Evolutionary conservation across 2,329 filamentous ascomycete genomes (phyloP).

Genomic region (Phyllosticta paracitricarpa): DNA sequence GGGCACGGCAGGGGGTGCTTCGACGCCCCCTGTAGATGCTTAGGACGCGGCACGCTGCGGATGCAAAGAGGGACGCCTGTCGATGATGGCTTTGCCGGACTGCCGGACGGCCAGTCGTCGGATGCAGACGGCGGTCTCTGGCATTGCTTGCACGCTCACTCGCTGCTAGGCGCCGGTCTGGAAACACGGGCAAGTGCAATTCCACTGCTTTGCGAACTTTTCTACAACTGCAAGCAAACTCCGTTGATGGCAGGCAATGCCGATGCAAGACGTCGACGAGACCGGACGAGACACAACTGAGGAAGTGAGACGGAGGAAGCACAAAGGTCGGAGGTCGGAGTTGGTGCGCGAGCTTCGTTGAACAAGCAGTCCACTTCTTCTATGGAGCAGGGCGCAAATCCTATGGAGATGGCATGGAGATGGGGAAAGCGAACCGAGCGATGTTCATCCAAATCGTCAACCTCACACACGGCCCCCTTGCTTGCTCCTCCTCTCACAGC

Average conservation of each 20-base stretch:
- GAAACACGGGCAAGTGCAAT: background rate
- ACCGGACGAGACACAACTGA: background rate
- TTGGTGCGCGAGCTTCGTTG: background rate
- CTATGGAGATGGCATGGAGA: background rate
- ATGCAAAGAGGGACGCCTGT: background rate
- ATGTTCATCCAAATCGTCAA: background rate
- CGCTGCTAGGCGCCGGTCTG: background rate
- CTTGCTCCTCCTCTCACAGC: background rate
- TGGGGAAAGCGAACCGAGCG: background rate
- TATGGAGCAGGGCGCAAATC: background rate
- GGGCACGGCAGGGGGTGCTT: background rate
- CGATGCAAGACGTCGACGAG: background rate
- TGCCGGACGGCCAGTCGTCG: background rate
- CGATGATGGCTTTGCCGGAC: background rate
- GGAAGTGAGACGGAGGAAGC: background rate
- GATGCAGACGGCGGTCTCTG: background rate
- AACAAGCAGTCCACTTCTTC: background rate
- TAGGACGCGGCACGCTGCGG: background rate
- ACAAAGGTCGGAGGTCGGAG: background rate
- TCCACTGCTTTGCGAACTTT: background rate
- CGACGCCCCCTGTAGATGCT: background rate
- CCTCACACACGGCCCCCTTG: background rate
- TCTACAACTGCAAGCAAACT: background rate
- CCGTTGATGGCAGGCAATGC: background rate
- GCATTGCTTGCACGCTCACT: background rate